These are phyloP conservation scores for Phytophthora hybrid DNA, from an alignment of 352 stramenopile genomes.

Conservation along the genomic window DNA sequence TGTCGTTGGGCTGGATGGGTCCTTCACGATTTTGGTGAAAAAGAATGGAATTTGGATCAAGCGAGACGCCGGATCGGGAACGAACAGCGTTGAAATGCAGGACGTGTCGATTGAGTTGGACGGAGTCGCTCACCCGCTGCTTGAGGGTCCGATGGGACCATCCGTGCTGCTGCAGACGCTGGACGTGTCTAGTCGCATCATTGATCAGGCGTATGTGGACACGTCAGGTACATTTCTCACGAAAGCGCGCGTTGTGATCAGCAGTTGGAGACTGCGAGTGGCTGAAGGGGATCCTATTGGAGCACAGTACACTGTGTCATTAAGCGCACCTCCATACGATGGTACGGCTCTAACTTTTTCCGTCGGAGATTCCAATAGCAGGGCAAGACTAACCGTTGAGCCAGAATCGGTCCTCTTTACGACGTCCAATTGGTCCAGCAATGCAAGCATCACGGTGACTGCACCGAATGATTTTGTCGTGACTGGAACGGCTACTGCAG, in stretches of 20 bases:
- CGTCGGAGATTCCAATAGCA: slow-evolving; percentile 20
- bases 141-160: slow-evolving; percentile 65
- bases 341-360: slow-evolving; percentile 25
- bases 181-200: slow-evolving; percentile 44
- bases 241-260: slow-evolving; percentile 54
- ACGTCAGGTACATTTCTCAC: slow-evolving; percentile 42
- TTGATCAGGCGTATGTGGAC: slow-evolving; percentile 65
- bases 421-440: slow-evolving; percentile 52
- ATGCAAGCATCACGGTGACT: slow-evolving; percentile 39
- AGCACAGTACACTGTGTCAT: slow-evolving; percentile 47
- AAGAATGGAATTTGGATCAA: slow-evolving; percentile 40
- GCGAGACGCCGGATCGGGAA: slow-evolving; percentile 30
- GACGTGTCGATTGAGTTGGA: slow-evolving; percentile 40
- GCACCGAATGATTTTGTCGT: slow-evolving; percentile 37
- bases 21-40: slow-evolving; percentile 22
- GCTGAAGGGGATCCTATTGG: slow-evolving; percentile 38
- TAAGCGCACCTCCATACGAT: slow-evolving; percentile 52
- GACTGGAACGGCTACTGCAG: slow-evolving; percentile 15
- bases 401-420: slow-evolving; percentile 52
- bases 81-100: slow-evolving; percentile 34
- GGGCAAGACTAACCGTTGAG: slow-evolving; percentile 31
- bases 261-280: slow-evolving; percentile 29
- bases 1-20: slow-evolving; percentile 41
- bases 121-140: slow-evolving; percentile 48
- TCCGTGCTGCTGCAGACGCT: slow-evolving; percentile 61